Percentiles rank a stretch among this genome's conserved stretches.
These are phyloP conservation scores for Naganishia liquefaciens DNA, from an alignment of 1,284 basidiomycete species.

Conservation along the genomic window DNA sequence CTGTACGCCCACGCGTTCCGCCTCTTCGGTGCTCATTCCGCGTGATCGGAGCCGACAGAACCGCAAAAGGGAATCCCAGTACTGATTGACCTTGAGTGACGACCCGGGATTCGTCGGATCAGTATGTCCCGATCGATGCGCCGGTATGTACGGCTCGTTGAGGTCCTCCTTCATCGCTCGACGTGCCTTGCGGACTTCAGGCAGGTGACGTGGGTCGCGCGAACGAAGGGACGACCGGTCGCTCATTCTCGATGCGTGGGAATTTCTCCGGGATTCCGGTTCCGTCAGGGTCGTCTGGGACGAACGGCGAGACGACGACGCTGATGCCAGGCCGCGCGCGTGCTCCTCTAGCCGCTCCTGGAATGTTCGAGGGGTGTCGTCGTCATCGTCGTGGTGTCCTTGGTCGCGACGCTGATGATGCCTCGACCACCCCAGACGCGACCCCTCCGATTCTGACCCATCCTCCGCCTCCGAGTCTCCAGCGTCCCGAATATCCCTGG, in stretches of 20 bases:
- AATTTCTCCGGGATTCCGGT: neutral
- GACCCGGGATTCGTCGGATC: conserved; percentile 34
- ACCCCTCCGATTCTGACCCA: neutral
- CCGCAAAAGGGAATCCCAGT: conserved; percentile 26
- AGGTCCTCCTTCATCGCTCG: conserved; percentile 37
- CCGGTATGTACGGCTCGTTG: conserved; percentile 43
- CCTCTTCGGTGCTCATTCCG: conserved; percentile 22
- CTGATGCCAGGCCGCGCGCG: conserved; percentile 17
- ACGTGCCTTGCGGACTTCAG: conserved; percentile 34
- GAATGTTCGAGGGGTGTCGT: neutral
- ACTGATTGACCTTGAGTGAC: conserved; percentile 35
- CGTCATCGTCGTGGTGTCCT: neutral
- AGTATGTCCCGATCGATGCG: conserved; percentile 33
- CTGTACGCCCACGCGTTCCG: conserved; percentile 14
- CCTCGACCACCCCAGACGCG: neutral
- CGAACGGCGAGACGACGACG: conserved; percentile 27
- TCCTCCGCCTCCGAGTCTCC: neutral
- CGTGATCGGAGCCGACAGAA: conserved; percentile 14
- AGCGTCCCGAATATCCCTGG: conserved; percentile 1
- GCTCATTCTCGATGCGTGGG: conserved; percentile 11
- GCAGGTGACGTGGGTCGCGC: neutral
- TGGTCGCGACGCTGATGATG: neutral
- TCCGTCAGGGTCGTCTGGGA: conserved; percentile 17
- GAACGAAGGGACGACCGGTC: conserved; percentile 24
- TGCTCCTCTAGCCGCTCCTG: neutral